Evolutionary conservation across 1,139 yeast species (phyloP), one percentile per base, ranked within the genome.

Genomic region (Pichia sp.): DNA sequence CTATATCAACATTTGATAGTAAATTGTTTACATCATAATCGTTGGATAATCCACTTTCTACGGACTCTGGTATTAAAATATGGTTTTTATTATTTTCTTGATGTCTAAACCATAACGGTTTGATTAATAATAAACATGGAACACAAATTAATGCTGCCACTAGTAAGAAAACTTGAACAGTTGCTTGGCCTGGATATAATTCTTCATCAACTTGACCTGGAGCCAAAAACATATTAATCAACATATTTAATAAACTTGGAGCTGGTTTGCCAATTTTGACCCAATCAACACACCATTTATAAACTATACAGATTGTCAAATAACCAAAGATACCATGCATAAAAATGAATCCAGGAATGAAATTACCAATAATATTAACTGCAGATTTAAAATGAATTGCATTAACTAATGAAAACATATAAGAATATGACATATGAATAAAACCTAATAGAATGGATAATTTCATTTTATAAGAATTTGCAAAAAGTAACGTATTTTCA

Each of bases 261-360:
- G 94, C 90, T 46, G 83, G 87, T 58, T 74, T 68, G 3, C 68
- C 74, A 45, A 78, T 72, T n/a, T 73, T 78, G 49, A 74, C 70
- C 95, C 95, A 85, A 62, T 84, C 81, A 48, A 80, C 76, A 24
- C 80, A 69, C 95, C 95, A 85, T 63, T 85, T 85, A 70, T 80
- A 83, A 40, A 85, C 75, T 51, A 85, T 84, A 53, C 84, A 74
- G 48, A 82, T 64, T 0, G 89, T 74, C 49, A 85, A 69, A 59
- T 85, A 84, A 25, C 95, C 95, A 60, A 85, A 84, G 45, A 85
- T 84, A 43, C 87, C 82, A 62, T 82, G 90, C 92, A 85, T 82
- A 64, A 85, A 85, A 46, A 84, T 68, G 47, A 84, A 69, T 33
- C 94, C 90, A 12, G 95, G 94, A 46, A 83, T 67, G 56, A 85